Conservation (phyloP, 1,284 basidiomycete species). For the Pascua sp. region DNA sequence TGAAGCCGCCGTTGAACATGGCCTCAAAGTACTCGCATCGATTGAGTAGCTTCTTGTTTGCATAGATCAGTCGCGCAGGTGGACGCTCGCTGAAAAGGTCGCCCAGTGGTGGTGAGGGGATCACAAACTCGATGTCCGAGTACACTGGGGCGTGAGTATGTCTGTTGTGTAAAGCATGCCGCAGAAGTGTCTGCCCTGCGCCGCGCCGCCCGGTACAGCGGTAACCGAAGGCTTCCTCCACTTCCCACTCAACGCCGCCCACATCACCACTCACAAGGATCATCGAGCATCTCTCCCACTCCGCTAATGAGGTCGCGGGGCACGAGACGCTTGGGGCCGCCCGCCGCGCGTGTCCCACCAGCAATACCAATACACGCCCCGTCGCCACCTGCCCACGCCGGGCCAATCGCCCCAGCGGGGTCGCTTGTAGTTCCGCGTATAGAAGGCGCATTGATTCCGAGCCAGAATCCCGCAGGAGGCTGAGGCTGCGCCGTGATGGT, state of each 20-base stretch:
- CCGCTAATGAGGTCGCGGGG: constrained; percentile 52
- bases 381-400: constrained; percentile 35
- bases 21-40: constrained; percentile 69
- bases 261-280: constrained; percentile 51
- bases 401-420: constrained; percentile 18
- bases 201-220: too few species aligned
- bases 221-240: background rate
- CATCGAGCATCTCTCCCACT: constrained; percentile 70
- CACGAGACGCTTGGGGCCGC: constrained; percentile 40
- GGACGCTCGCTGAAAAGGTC: background rate
- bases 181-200: too few species aligned
- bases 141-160: constrained; percentile 53
- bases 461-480: constrained; percentile 54
- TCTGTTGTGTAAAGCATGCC: background rate
- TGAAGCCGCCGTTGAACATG: constrained; percentile 46
- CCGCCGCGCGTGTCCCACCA: constrained; percentile 38
- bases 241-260: too few species aligned
- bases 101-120: constrained; percentile 50
- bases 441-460: constrained; percentile 23
- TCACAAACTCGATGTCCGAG: constrained; percentile 73
- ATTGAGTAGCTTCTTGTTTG: constrained; percentile 64
- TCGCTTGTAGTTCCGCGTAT: background rate
- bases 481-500: constrained; percentile 68
- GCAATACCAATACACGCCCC: constrained; percentile 42
- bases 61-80: constrained; percentile 43